Evolutionary conservation across 2,329 filamentous ascomycete genomes (phyloP), one percentile per base, ranked within the genome.

Genomic region (Aspergillus fischeri): DNA sequence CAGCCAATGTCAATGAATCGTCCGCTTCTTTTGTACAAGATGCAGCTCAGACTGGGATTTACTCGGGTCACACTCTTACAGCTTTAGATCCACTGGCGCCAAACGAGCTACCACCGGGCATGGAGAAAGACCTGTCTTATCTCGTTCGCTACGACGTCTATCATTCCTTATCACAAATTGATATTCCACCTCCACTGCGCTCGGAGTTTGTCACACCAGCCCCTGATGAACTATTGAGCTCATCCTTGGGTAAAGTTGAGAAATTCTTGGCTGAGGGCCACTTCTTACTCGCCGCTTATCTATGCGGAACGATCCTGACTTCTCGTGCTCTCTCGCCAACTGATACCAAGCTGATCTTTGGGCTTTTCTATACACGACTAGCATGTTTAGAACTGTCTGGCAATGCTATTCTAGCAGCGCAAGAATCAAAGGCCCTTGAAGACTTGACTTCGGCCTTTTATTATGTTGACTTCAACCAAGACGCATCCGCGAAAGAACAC

Each of bases 331-430:
- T 77, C 35, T 69, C 69, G 7, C 69, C 74, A 8, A 75, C 72
- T 0, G 86, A 93, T 70, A 77, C 85, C 49, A 77, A 77, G 6
- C 79, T 82, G 24, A 90, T 97, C 52, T 91, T 97, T 67, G 77
- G 83, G 42, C 80, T 97, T 17, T 79, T 96, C 2, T 92, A 96
- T 74, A 88, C 87, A 1, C 86, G 93, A 1, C 81, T 97, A 0
- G 86, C 90, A 20, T 95, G 90, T 67, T 80, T 97, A 6, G 89
- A 91, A 42, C 81, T 97, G 2, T 87, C 92, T 49, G 87, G 90
- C 59, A 86, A 89, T 57, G 86, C 83, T 4, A 70, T 84, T n/a
- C 77, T 90, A 41, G 90, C 88, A 2, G 83, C 84, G 0, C 81
- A 86, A 61, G 86, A 89, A 71, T 81, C 83, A 4, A 83, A 85